Conservation (phyloP, 2,329 filamentous ascomycete genomes). For the Sporothrix variecibatus region DNA sequence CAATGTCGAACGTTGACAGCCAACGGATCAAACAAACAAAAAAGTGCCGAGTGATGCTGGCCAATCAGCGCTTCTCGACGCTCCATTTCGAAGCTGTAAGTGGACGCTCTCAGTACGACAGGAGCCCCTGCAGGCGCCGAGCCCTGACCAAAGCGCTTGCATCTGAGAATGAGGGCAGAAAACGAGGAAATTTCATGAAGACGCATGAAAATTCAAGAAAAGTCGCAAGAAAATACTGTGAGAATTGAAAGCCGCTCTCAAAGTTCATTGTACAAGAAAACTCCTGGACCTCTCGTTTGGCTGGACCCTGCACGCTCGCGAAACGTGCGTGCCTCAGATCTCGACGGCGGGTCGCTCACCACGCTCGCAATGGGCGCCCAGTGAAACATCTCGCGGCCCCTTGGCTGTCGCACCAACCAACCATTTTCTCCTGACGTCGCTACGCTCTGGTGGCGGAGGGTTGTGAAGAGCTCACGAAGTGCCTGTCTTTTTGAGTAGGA, state of each 20-base stretch:
- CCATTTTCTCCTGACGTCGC: conserved; percentile 2
- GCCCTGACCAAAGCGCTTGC: conserved; percentile 1
- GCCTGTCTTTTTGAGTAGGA: neutral
- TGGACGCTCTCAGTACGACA: neutral
- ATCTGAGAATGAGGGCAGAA: neutral
- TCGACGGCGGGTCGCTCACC: conserved; percentile 12
- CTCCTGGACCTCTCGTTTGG: conserved; percentile 30
- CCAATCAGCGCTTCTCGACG: neutral
- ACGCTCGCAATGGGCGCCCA: conserved; percentile 24
- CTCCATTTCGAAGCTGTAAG: neutral
- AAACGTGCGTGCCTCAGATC: conserved; percentile 33
- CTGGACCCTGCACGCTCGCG: conserved; percentile 22
- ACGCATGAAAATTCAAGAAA: neutral
- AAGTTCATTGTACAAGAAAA: neutral
- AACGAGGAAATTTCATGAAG: neutral
- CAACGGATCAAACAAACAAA: conserved; percentile 11
- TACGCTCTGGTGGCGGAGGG: neutral
- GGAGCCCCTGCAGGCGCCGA: conserved; percentile 13
- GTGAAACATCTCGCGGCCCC: conserved; percentile 25
- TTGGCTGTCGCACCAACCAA: conserved; percentile 26
- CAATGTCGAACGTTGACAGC: conserved; percentile 7
- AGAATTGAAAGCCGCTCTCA: neutral
- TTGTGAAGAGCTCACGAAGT: neutral
- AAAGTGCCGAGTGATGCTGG: conserved; percentile 5
- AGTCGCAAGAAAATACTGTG: neutral